Evolutionary conservation across 257 asterid species (phyloP), one percentile per base, ranked within the genome.

Genomic region (Nemophila menziesii): DNA sequence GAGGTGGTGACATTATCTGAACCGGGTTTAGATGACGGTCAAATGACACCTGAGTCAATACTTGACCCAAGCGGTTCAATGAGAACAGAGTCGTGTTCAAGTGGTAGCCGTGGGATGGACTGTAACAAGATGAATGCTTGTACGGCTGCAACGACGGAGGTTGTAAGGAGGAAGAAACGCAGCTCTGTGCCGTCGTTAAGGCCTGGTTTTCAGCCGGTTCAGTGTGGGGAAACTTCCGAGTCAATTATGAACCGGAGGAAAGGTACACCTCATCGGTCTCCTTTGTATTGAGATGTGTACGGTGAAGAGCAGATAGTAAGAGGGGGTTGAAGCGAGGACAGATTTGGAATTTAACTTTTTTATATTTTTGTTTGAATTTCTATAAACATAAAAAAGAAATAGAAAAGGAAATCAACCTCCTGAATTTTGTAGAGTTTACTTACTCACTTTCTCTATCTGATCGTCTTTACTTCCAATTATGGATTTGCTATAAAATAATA

Each of bases 261-360:
- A 79, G 74, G 89, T 51, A 76, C 69, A 0, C 95, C 97, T 11
- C 86, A 57, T 27, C 62, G 95, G 56, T 67, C 97, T 48, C 97
- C 92, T 0, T 67, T 75, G 43, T 60, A 65, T 51, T 80, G 77
- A 71, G 37, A 17, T 41, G 54, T 39, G 64, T 51, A 61, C 52
- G 60, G 57, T 49, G 33, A 16, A 24, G 52, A 10, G 46, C 29
- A 13, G 33, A 17, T 37, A 55, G 50, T 50, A 36, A 46, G 44
- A 49, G 51, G 36, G 36, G 36, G 36, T 29, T 29, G n/a, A n/a
- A n/a, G n/a, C 37, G 54, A 62, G 77, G 77, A 48, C 39, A 57
- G 14, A 52, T 29, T 65, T 49, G 70, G 76, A 43, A 63, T 43
- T 61, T 77, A 0, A 0, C 1, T 8, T 15, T 6, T 21, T 29